Base-by-base conservation (phyloP, 768 basidiomycete species). In the Grammothele lineata region DNA sequence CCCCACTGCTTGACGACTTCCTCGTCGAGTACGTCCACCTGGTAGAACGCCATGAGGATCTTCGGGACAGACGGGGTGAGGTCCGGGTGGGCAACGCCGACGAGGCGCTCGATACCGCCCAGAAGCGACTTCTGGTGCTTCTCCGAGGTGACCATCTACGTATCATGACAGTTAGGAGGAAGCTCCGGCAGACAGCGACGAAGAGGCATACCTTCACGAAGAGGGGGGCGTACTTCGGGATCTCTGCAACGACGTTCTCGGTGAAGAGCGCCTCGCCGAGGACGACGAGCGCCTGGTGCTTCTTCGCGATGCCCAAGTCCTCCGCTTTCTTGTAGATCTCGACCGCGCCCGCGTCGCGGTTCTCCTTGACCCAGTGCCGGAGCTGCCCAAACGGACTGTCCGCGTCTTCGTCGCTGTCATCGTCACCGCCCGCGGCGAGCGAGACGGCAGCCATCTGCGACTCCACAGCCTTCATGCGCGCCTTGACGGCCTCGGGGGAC, bases 71-170 rank as follows among this genome's bases (percentile, higher is more conserved):
- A 58, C 3, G 82, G 66, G 40, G 88, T 67, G 33, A 92, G 72
- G 14, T 87, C 83, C 6, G 89, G 87, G 55, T 90, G 68, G 17
- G 76, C 66, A 47, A 91, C 68, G 40, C 91, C 95, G 41, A 88
- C 80, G 46, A 84, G 73, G 15, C 90, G 87, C 63, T 99, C 96
- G 40, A 98, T 70, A 43, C 96, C 96, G 22, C 96, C 96, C 6
- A 98, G 76, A 24, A 99, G 71, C 0, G 93, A 74, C 68, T 98
- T 99, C 66, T 96, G 92, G 59, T 95, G 90, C 66, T 93, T 97
- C 73, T 98, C 95, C 2, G 87, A 85, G 0, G 85, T 85, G 40
- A 89, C 83, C 77, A 94, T 78, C 91, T 94, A 47, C 12, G 19
- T 21, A n/a, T 35, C 47, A 52, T 36, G 37, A 14, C 37, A 36